Evolutionary conservation across 192 early-diverging fungal species (phyloP).

Genomic region (Lobosporangium transversale): DNA sequence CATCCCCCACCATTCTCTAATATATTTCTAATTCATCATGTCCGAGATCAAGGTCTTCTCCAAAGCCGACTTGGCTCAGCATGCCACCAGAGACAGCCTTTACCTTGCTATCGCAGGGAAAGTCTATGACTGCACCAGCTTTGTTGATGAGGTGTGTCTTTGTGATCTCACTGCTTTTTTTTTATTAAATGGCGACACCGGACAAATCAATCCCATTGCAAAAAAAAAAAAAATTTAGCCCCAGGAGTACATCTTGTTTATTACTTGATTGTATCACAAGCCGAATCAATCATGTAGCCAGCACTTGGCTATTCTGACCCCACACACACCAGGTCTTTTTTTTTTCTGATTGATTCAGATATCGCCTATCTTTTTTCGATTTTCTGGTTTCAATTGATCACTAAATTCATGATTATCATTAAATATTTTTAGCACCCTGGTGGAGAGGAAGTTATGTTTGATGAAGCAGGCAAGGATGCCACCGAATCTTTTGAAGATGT

Average conservation of each 20-base stretch:
- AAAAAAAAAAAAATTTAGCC: no score
- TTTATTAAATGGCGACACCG: no score
- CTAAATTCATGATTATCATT: no score
- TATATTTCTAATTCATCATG: conserved; percentile 50
- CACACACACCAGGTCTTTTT: no score
- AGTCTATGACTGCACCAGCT: conserved; percentile 83
- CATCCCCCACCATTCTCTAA: neutral
- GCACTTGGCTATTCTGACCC: no score
- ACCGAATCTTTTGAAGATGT: conserved; percentile 97
- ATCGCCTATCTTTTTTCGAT: neutral
- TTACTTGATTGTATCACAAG: neutral
- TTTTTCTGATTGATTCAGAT: neutral
- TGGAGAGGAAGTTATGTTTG: conserved; percentile 96
- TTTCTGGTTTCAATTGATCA: neutral
- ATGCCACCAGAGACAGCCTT: conserved; percentile 77
- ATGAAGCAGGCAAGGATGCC: conserved; percentile 90
- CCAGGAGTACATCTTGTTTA: neutral
- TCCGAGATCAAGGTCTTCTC: conserved; percentile 66
- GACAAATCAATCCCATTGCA: no score
- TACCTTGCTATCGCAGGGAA: conserved; percentile 85
- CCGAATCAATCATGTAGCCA: no score
- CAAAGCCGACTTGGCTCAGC: conserved; percentile 73
- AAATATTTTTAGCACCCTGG: conserved; percentile 90
- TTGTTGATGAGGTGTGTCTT: conserved; percentile 75
- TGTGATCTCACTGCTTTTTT: no score